Evolutionary conservation across 768 basidiomycete species (phyloP), one percentile per base, ranked within the genome.

Genomic region (Termitomyces sp.): DNA sequence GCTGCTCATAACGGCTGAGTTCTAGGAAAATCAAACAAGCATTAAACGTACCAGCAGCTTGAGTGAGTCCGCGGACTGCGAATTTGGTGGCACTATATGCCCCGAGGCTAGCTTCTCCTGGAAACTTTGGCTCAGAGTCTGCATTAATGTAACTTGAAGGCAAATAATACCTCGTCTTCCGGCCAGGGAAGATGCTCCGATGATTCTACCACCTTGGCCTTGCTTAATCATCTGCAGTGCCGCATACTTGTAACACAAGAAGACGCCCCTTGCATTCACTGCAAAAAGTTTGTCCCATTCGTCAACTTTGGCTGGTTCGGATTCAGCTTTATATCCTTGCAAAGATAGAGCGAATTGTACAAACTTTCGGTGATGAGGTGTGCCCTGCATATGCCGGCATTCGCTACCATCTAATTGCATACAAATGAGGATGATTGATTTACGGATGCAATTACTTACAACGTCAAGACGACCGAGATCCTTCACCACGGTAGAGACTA

Each of bases 211-310:
- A 6, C 81, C 80, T 4, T 64, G 65, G 32, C 78, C 77, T 67
- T 81, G 79, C 31, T 69, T 68, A 38, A 81, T 73, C 81, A 82
- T 82, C 55, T 73, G 70, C 20, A 71, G 51, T 4, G 72, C 79
- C 5, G 80, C 79, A 56, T 74, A 71, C 52, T 76, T 75, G 66
- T 79, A 80, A 36, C 50, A 51, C 36, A 51, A 20, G n/a, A 51
- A 51, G 11, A 51, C 34, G 5, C 74, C 74, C 9, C 70, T 67
- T 12, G 58, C 66, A 54, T 77, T 78, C 46, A 73, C 62, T 8
- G 65, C 55, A 51, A 74, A 69, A 4, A 69, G 34, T 14, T 61
- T 61, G 42, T 73, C 74, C 61, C 70, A 74, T 32, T 74, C 67
- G n/a, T 71, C 68, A 7, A 69, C 59, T 29, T 38, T 36, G 8